A percentile compares a stretch with the other conserved stretches of the same genome.
These are phyloP conservation scores for Sclerospora graminicola DNA, from an alignment of 352 stramenopile species.

Conservation along the genomic window DNA sequence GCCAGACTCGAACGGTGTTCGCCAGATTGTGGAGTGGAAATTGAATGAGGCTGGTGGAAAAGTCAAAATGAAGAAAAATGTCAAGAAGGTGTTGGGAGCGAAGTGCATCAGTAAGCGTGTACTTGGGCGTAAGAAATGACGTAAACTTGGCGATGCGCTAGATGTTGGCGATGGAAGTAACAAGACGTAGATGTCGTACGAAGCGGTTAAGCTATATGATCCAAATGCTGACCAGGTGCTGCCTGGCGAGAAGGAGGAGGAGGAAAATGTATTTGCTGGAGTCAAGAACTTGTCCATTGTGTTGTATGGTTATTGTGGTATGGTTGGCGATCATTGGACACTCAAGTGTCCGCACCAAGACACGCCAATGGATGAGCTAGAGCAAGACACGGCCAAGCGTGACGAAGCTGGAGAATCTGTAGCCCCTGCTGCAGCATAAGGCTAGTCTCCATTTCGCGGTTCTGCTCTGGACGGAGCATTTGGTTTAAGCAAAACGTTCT, in stretches of 20 bases:
- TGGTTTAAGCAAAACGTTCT: constrained; percentile 79
- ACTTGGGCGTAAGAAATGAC: constrained; percentile 75
- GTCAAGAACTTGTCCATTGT: no score
- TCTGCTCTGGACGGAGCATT: constrained; percentile 67
- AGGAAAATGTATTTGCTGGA: no score
- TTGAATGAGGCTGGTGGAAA: no score
- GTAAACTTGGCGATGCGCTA: constrained; percentile 71
- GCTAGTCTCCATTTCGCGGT: constrained; percentile 32
- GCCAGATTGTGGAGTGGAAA: no score
- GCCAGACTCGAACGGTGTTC: no score
- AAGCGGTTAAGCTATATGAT: constrained; percentile 77
- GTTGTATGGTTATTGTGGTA: no score
- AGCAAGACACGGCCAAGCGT: no score
- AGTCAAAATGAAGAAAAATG: constrained; percentile 85
- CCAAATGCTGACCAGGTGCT: constrained; percentile 81
- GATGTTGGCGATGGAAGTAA: constrained; percentile 69
- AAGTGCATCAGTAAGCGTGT: constrained; percentile 74
- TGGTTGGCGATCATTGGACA: constrained; percentile 85
- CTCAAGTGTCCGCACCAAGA: constrained; percentile 89
- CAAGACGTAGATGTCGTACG: constrained; percentile 80
- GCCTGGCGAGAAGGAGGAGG: no score
- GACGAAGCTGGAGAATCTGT: constrained; percentile 22
- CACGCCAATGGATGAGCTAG: constrained; percentile 67
- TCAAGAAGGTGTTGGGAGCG: constrained; percentile 79
- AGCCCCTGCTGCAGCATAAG: constrained; percentile 8